A percentile compares a stretch with the other conserved stretches of the same genome.
Evolutionary conservation across 208 protist species (phyloP).

Genomic region (Leishmania tropica): DNA sequence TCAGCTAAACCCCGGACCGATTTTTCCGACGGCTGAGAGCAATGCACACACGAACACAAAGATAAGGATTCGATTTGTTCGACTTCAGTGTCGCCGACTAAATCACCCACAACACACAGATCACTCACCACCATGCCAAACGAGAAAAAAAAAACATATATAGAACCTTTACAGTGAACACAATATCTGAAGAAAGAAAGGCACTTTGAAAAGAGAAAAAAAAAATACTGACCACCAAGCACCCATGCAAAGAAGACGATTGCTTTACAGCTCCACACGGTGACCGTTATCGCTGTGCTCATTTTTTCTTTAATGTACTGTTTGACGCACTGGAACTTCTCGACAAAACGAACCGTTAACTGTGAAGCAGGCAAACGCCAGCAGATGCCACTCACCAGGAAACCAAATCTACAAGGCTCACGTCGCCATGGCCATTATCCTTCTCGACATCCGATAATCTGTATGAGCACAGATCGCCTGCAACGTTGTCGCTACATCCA

Average conservation of each 20-base stretch:
- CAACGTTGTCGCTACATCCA: conserved; percentile 37
- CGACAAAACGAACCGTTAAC: conserved; percentile 36
- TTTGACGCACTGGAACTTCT: conserved; percentile 21
- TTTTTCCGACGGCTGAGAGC: too few species aligned
- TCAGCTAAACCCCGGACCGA: too few species aligned
- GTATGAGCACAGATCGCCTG: conserved; percentile 26
- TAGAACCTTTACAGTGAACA: background rate
- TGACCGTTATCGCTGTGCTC: conserved; percentile 15
- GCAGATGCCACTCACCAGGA: conserved; percentile 27
- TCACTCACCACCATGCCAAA: too few species aligned
- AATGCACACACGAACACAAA: too few species aligned
- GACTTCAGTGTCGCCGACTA: too few species aligned
- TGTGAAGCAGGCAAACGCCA: conserved; percentile 29
- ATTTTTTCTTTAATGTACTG: conserved; percentile 22
- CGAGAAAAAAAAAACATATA: background rate
- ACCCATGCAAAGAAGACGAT: background rate
- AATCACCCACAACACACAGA: too few species aligned
- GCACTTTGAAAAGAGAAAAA: conserved; percentile 8
- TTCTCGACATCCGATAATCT: conserved; percentile 18
- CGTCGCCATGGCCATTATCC: conserved; percentile 12
- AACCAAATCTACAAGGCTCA: conserved; percentile 27
- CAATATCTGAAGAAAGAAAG: background rate
- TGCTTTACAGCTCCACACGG: conserved; percentile 15
- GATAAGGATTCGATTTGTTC: too few species aligned
- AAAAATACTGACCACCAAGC: background rate